Evolutionary conservation across 495 filamentous ascomycete genomes (phyloP).

Genomic region (Neurospora sp.): DNA sequence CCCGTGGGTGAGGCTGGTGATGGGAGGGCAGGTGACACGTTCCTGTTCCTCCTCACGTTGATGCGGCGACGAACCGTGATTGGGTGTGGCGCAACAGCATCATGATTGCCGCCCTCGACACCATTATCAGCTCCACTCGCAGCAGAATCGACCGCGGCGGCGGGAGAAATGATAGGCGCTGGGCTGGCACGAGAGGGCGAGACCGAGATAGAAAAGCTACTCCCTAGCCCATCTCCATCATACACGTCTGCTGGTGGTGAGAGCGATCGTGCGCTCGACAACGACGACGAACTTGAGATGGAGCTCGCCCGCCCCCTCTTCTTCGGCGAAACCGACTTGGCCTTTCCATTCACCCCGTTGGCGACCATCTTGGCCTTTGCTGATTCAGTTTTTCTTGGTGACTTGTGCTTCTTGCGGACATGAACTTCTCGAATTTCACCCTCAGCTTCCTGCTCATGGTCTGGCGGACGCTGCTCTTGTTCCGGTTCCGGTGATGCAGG

Average conservation of each 20-base stretch:
- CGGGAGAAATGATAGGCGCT: conserved; percentile 13
- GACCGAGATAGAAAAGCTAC: conserved; percentile 7
- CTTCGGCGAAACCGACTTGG: conserved; percentile 15
- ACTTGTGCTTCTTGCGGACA: conserved; percentile 22
- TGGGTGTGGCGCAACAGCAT: conserved; percentile 11
- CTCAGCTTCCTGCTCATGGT: conserved; percentile 1
- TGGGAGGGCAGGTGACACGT: conserved; percentile 23
- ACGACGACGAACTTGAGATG: conserved; percentile 21
- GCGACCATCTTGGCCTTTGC: conserved; percentile 11
- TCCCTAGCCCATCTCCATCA: conserved; percentile 7
- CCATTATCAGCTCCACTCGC: not conserved
- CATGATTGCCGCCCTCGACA: not conserved
- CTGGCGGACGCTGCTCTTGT: conserved; percentile 2
- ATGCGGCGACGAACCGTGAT: conserved; percentile 20
- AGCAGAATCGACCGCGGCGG: conserved; percentile 1
- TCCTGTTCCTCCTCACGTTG: conserved; percentile 25
- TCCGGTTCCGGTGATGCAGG: not conserved
- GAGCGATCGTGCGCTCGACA: conserved; percentile 24
- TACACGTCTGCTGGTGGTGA: conserved; percentile 15
- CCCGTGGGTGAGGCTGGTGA: conserved; percentile 10
- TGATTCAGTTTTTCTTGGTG: conserved; percentile 10
- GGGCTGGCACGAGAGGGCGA: conserved; percentile 18
- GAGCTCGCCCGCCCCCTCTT: conserved; percentile 15
- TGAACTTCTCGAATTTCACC: conserved; percentile 6
- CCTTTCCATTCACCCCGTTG: conserved; percentile 14